Evolutionary conservation across 208 protist genomes (phyloP), one percentile per base, ranked within the genome.

Genomic region (Plasmodiophora brassicae): DNA sequence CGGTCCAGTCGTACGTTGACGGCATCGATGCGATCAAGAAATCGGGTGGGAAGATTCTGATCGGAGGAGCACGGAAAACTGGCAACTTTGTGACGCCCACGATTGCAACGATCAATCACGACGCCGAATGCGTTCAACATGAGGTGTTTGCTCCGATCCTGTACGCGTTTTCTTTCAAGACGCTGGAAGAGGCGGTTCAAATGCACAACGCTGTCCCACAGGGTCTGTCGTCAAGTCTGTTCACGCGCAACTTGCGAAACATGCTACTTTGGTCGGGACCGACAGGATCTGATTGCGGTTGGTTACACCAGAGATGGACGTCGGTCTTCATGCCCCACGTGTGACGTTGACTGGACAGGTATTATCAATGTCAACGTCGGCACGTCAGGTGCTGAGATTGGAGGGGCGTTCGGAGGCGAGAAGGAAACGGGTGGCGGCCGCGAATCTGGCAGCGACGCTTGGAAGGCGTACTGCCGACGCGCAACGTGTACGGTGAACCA

Each of bases 301-400:
- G 25, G 20, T 28, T 57, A 57, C 25, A 28, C 50, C 25, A 25
- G 20, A 28, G 25, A 25, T 57, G 14, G 14, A 25, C 20, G 25
- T 28, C 50, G 14, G 14, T 25, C 50, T 28, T 57, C 25, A 28
- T 14, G 25, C 25, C 50, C 14, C 50, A 57, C 20, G 14, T 57
- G 25, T 57, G n/a, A n/a, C n/a, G n/a, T n/a, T n/a, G n/a, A n/a
- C n/a, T n/a, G n/a, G n/a, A n/a, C 25, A 57, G 50, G 50, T 84
- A 94, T 96, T 36, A 92, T 95, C 36, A 95, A 95, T 71, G 92
- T 95, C 38, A 96, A 96, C 88, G 92, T 94, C 28, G 88, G 89
- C 1, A 95, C 94, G 0, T 92, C 57, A 71, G 94, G 94, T 88
- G 94, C 94, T 85, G 94, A 96, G 87, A 95, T 96, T 87, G 94